Conservation (phyloP, 2,329 filamentous ascomycete genomes). For the Trichoderma sp. region DNA sequence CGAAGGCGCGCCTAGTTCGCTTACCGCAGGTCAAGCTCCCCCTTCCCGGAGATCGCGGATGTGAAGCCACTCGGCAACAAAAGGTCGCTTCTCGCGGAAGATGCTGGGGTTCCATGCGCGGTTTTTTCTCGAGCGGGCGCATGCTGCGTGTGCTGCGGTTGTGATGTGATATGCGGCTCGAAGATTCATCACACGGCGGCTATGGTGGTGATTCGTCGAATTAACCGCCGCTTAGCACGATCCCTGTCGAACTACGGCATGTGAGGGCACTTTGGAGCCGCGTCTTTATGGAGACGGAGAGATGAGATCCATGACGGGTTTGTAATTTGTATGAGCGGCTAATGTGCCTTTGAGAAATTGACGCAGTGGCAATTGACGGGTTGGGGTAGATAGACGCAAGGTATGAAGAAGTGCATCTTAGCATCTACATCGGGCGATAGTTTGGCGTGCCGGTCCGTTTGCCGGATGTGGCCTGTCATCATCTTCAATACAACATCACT, state of each 20-base stretch:
- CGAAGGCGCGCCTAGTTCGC: constrained; percentile 17
- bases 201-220: constrained; percentile 13
- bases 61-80: neutral
- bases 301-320: neutral
- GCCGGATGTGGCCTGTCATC: neutral
- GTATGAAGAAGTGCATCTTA: neutral
- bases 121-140: neutral
- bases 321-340: neutral
- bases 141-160: constrained; percentile 7
- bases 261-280: neutral
- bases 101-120: neutral
- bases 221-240: constrained; percentile 17
- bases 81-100: constrained; percentile 13
- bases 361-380: neutral
- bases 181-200: neutral
- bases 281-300: neutral
- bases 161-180: constrained; percentile 7
- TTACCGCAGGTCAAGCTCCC: neutral
- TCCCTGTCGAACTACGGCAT: neutral
- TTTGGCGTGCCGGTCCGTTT: neutral
- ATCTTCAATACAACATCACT: neutral
- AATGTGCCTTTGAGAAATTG: neutral
- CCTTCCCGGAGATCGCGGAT: neutral
- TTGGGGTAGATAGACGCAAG: neutral
- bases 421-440: neutral